Conservation (phyloP, 306 rosid genomes). For the Cicer cuneatum region DNA sequence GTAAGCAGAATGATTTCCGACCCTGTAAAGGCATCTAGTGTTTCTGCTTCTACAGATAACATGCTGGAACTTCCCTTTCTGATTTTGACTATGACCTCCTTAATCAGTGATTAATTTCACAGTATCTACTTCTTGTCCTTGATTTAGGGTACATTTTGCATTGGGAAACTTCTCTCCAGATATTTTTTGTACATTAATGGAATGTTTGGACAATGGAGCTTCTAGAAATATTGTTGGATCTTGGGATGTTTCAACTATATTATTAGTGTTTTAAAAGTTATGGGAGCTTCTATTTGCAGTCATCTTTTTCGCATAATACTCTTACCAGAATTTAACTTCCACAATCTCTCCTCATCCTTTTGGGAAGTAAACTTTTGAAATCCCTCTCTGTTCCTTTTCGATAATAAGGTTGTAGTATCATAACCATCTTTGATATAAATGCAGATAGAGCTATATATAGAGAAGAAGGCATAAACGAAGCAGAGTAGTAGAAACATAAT, state of each 20-base stretch:
- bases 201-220: conserved; percentile 15
- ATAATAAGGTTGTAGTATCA: not conserved
- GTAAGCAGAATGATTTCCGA: not conserved
- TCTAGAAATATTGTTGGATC: conserved; percentile 19
- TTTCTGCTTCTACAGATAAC: conserved; percentile 38
- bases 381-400: not conserved
- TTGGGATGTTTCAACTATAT: conserved; percentile 15
- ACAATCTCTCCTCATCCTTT: not conserved
- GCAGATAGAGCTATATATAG: not conserved
- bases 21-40: conserved; percentile 1
- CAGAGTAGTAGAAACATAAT: not conserved
- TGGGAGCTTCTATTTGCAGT: conserved; percentile 1
- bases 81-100: conserved; percentile 30
- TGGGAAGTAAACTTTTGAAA: conserved; percentile 14
- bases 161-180: conserved; percentile 24
- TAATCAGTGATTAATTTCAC: conserved; percentile 14
- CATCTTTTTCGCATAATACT: not conserved
- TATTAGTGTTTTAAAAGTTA: conserved; percentile 11
- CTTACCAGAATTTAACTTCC: not conserved
- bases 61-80: conserved; percentile 32
- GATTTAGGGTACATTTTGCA: conserved; percentile 30
- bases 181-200: conserved; percentile 38
- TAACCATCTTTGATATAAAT: not conserved
- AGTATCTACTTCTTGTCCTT: conserved; percentile 20
- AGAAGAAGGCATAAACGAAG: not conserved